A percentile compares a stretch with the other conserved stretches of the same genome.
Conservation (phyloP, 129 eudicot species). For the Centrapalus pauciflorus region DNA sequence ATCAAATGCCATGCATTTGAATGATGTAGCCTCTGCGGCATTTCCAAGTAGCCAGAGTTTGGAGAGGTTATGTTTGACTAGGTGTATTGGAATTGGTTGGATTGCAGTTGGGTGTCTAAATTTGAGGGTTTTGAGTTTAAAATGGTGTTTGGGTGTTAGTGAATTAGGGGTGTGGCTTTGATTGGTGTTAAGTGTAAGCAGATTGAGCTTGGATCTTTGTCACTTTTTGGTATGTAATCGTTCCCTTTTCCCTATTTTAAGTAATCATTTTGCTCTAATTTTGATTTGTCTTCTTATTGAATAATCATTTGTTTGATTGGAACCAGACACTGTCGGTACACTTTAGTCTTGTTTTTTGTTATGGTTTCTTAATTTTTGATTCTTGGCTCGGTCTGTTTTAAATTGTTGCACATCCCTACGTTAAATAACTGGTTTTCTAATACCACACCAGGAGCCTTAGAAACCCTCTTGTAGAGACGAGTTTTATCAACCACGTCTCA, state of each 20-base stretch:
- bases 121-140: conserved; percentile 63
- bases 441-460: too few relatives aligned
- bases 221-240: conserved; percentile 67
- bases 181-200: conserved; percentile 90
- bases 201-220: conserved; percentile 84
- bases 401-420: too few relatives aligned
- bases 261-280: not conserved
- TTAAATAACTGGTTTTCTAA: too few relatives aligned
- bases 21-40: conserved; percentile 54
- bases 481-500: too few relatives aligned
- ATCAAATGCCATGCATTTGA: conserved; percentile 65
- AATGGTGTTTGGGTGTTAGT: conserved; percentile 93
- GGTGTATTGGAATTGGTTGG: conserved; percentile 97
- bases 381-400: too few relatives aligned
- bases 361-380: too few relatives aligned
- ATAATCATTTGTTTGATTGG: not conserved
- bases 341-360: too few relatives aligned
- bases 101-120: conserved; percentile 91
- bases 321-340: too few relatives aligned
- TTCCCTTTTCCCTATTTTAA: conserved; percentile 6
- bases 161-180: conserved; percentile 93
- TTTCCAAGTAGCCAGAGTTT: conserved; percentile 66
- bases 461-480: too few relatives aligned
- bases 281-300: not conserved
- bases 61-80: conserved; percentile 67